These are phyloP conservation scores for Pestalotiopsis sp. DNA, from an alignment of 2,329 filamentous ascomycete species.

Conservation along the genomic window DNA sequence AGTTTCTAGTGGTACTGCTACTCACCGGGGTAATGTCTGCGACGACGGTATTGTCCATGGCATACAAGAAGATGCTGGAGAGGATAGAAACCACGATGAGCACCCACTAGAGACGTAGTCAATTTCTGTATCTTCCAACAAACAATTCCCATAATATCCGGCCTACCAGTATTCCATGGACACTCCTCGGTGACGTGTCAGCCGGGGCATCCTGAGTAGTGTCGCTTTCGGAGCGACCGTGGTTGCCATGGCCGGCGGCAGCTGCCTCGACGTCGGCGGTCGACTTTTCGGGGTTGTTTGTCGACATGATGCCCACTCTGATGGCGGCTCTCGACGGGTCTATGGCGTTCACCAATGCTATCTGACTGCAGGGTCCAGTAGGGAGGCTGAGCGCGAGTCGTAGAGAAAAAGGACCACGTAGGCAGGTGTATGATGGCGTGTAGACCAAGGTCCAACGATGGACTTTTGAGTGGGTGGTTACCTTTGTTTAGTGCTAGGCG, in stretches of 20 bases:
- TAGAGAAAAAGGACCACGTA: too few relatives aligned
- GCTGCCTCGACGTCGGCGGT: not conserved
- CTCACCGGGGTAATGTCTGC: constrained; percentile 35
- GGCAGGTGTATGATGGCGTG: too few relatives aligned
- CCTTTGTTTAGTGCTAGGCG: too few relatives aligned
- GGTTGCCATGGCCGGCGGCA: not conserved
- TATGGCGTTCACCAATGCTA: too few relatives aligned
- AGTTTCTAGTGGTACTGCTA: too few relatives aligned
- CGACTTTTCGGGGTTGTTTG: not conserved
- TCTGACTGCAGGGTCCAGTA: too few relatives aligned
- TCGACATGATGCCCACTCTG: not conserved
- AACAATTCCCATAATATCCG: not conserved
- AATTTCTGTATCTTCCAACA: too few relatives aligned
- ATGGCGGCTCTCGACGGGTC: too few relatives aligned
- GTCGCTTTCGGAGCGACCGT: not conserved
- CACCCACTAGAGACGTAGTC: too few relatives aligned
- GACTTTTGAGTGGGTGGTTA: too few relatives aligned
- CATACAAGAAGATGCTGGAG: constrained; percentile 32
- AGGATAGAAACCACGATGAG: not conserved
- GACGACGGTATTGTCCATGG: constrained; percentile 46
- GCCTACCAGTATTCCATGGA: not conserved
- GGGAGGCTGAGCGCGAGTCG: too few relatives aligned
- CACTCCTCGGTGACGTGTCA: not conserved
- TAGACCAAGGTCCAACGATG: too few relatives aligned
- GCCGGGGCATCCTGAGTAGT: not conserved